Conservation (phyloP, 495 filamentous ascomycete genomes). For the Opeltia flavorubescens region DNA sequence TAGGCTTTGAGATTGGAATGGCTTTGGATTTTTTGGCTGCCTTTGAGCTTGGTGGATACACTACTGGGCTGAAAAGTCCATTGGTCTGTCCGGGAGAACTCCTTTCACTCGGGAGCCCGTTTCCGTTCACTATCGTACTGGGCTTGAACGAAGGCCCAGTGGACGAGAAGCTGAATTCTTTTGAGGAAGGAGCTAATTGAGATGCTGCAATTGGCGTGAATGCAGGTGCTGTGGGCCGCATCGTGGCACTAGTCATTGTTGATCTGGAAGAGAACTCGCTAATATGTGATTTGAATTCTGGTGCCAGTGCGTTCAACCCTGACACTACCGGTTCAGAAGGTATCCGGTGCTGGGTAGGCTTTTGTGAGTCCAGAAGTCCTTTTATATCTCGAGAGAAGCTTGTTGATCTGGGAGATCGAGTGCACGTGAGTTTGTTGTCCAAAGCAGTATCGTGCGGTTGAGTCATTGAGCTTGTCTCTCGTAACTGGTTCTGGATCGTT, state of each 20-base stretch:
- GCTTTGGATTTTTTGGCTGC: constrained; percentile 61
- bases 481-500: background rate
- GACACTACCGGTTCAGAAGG: constrained; percentile 54
- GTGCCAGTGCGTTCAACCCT: constrained; percentile 73
- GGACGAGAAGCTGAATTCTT: constrained; percentile 63
- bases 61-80: too few relatives aligned
- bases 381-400: constrained; percentile 2
- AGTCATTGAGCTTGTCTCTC: background rate
- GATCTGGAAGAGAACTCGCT: constrained; percentile 39
- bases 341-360: constrained; percentile 26
- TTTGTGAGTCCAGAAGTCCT: constrained; percentile 11
- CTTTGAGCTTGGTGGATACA: constrained; percentile 70
- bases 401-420: background rate
- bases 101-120: too few relatives aligned
- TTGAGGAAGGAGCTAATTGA: constrained; percentile 18
- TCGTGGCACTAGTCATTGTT: constrained; percentile 25
- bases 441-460: background rate
- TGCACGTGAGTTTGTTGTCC: background rate
- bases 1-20: constrained; percentile 63
- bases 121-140: constrained; percentile 47
- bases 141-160: constrained; percentile 60
- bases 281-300: constrained; percentile 76
- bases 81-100: too few relatives aligned
- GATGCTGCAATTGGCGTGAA: constrained; percentile 48
- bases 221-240: constrained; percentile 41